Conservation (phyloP, 768 basidiomycete genomes). For the Jaapia argillacea region DNA sequence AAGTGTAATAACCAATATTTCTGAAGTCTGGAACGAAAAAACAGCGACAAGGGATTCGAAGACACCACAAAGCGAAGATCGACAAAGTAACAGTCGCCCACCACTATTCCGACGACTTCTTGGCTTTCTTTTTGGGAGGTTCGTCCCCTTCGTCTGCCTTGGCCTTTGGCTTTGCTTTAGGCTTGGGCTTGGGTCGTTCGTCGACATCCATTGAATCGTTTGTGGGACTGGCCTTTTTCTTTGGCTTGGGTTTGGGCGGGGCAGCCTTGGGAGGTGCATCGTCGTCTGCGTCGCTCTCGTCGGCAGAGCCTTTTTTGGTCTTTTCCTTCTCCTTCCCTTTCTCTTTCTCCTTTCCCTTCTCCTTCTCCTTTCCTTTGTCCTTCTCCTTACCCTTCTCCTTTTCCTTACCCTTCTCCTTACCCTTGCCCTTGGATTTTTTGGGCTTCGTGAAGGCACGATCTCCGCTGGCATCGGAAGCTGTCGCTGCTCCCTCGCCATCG, state of each 20-base stretch:
- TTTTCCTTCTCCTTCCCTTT: constrained; percentile 23
- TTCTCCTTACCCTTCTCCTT: constrained; percentile 29
- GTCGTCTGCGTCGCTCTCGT: constrained; percentile 26
- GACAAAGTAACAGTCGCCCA: no score
- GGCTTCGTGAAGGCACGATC: constrained; percentile 51
- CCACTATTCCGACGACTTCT: no score
- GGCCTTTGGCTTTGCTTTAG: constrained; percentile 39
- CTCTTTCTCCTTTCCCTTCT: constrained; percentile 29
- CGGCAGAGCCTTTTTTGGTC: constrained; percentile 11
- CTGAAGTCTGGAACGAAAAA: no score
- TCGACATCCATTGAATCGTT: constrained; percentile 30
- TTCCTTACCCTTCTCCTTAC: constrained; percentile 16
- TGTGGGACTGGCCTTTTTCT: constrained; percentile 23
- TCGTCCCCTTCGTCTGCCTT: constrained; percentile 24
- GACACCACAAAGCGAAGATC: no score
- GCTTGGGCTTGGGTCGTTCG: constrained; percentile 27
- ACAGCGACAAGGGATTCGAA: no score
- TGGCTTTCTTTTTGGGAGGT: constrained; percentile 30
- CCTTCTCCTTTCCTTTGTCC: constrained; percentile 32
- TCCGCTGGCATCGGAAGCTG: constrained; percentile 79
- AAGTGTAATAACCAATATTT: no score
- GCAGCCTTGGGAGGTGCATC: constrained; percentile 26
- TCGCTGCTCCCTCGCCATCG: constrained; percentile 59
- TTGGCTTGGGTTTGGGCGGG: constrained; percentile 39
- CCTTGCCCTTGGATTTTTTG: constrained; percentile 23